Evolutionary conservation across 2,329 filamentous ascomycete species (phyloP).

Genomic region (Ophioceras dolichostomum): DNA sequence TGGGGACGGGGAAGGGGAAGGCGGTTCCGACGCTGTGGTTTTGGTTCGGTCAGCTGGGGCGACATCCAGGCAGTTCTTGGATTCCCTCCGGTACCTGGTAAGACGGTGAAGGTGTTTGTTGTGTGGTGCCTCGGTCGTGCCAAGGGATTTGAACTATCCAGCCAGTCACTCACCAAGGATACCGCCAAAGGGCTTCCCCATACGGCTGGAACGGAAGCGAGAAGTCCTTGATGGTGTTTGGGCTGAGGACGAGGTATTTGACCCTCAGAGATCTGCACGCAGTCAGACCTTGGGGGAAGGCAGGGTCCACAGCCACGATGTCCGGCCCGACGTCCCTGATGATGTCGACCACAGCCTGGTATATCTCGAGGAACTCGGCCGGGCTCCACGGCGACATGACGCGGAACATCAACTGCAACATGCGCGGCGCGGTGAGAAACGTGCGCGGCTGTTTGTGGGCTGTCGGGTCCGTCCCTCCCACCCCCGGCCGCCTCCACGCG

Average conservation of each 20-base stretch:
- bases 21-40: constrained; percentile 24
- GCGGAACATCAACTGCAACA: not conserved
- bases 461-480: not conserved
- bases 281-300: constrained; percentile 29
- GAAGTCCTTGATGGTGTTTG: constrained; percentile 22
- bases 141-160: not conserved
- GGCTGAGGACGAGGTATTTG: constrained; percentile 13
- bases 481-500: not conserved
- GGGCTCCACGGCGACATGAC: constrained; percentile 22
- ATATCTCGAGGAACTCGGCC: constrained; percentile 26
- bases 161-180: constrained; percentile 21
- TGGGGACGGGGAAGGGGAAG: constrained; percentile 31
- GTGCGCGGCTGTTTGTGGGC: not conserved
- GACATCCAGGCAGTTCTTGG: not conserved
- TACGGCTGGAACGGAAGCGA: constrained; percentile 24
- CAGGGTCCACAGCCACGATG: constrained; percentile 27
- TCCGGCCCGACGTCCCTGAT: constrained; percentile 23
- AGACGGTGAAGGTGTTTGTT: too few relatives aligned
- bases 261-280: constrained; percentile 22
- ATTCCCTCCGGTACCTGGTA: too few relatives aligned
- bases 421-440: not conserved
- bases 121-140: not conserved
- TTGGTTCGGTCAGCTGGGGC: too few relatives aligned
- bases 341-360: constrained; percentile 22
- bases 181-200: constrained; percentile 22